Conservation (phyloP, 495 filamentous ascomycete genomes). For the Aspergillus coremiiformis region DNA sequence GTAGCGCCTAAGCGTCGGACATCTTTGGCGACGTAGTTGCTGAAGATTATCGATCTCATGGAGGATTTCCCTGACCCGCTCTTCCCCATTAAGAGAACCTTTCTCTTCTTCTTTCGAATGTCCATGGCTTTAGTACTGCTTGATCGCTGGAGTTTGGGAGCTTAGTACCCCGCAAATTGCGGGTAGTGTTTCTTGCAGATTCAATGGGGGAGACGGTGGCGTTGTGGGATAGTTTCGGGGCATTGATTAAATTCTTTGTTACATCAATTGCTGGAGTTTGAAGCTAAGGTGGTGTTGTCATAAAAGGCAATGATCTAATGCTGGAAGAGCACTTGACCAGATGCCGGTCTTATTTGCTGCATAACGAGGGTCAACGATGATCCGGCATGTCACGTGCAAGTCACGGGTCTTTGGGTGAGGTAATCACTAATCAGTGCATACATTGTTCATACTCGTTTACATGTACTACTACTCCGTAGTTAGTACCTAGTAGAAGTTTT, state of each 20-base stretch:
- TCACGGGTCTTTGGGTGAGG: neutral
- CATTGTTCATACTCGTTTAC: neutral
- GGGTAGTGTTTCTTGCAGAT: neutral
- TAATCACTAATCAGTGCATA: neutral
- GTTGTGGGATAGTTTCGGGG: neutral
- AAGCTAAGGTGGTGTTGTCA: neutral
- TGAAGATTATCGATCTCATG: constrained; percentile 97
- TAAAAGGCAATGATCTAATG: neutral
- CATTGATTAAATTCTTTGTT: neutral
- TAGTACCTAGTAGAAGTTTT: no score
- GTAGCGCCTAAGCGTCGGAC: constrained; percentile 92
- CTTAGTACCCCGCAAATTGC: constrained; percentile 8
- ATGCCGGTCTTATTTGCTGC: neutral
- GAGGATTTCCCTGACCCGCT: constrained; percentile 98
- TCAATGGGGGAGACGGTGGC: neutral
- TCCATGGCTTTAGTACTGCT: constrained; percentile 25
- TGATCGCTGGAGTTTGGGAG: neutral
- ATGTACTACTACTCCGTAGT: no score
- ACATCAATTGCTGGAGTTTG: neutral
- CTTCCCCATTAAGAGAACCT: constrained; percentile 69
- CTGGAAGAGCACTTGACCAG: neutral
- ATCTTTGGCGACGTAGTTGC: constrained; percentile 95
- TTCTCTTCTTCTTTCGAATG: constrained; percentile 49
- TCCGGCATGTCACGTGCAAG: neutral
- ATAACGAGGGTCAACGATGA: neutral